phyloP scores from a whole-genome alignment of 2,329 filamentous ascomycete genomes.

The Exophiala mesophila region DNA sequence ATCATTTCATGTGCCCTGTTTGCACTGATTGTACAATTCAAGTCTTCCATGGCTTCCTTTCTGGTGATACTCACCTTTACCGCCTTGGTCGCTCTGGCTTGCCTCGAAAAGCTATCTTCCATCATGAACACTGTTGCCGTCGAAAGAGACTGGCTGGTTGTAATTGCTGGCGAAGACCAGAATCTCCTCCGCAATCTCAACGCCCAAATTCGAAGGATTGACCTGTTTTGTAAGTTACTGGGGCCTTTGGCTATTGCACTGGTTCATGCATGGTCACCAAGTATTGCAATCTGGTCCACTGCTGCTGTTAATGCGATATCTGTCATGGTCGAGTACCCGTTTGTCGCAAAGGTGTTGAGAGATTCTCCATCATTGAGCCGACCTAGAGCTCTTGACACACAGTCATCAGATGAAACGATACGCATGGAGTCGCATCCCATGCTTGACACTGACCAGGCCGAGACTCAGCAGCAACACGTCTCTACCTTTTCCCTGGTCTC shows the following conservation, averaged over 20 bases:
- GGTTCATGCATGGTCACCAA: constrained; percentile 42
- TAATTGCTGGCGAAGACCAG: constrained; percentile 8
- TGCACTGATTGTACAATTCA: constrained; percentile 4
- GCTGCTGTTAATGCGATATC: constrained; percentile 41
- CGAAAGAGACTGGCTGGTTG: constrained; percentile 62
- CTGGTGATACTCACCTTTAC: constrained; percentile 10
- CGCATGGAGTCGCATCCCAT: no score
- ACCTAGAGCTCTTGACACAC: background rate
- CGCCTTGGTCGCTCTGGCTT: constrained; percentile 53
- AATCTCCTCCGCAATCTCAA: constrained; percentile 40
- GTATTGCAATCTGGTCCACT: constrained; percentile 44
- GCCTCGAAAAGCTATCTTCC: constrained; percentile 63
- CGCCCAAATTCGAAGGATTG: constrained; percentile 53
- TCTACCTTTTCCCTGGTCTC: background rate
- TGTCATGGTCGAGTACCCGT: constrained; percentile 37
- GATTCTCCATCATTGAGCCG: constrained; percentile 5
- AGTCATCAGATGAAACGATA: background rate
- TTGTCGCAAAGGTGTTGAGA: constrained; percentile 34
- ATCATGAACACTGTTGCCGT: constrained; percentile 64
- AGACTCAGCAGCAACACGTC: background rate
- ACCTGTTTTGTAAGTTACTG: constrained; percentile 54
- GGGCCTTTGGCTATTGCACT: constrained; percentile 50
- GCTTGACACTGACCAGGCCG: background rate
- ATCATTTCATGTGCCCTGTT: constrained; percentile 15
- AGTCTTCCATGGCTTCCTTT: constrained; percentile 1